Percentiles rank a stretch among this genome's conserved stretches.
These are phyloP conservation scores for Aspergillus affinis DNA, from an alignment of 495 filamentous ascomycete genomes.

Conservation along the genomic window DNA sequence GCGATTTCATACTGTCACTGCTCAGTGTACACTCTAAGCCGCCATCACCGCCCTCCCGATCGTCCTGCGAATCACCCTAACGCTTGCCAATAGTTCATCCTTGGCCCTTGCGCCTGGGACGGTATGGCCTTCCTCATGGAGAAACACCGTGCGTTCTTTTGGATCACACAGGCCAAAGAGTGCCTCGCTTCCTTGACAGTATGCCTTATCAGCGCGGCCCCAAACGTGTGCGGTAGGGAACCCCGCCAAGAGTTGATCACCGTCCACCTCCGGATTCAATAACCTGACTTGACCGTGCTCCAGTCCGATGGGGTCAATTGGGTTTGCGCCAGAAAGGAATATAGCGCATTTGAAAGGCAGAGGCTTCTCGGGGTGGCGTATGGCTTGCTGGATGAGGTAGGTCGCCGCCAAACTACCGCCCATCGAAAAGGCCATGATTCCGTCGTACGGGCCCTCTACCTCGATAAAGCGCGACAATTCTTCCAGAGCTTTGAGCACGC, in stretches of 20 bases:
- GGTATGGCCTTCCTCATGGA: conserved; percentile 24
- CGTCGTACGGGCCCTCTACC: conserved; percentile 32
- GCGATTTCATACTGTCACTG: not conserved
- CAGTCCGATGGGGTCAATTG: conserved; percentile 14
- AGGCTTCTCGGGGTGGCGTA: not conserved
- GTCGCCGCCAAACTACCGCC: conserved; percentile 25
- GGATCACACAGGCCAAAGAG: conserved; percentile 15
- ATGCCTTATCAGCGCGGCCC: conserved; percentile 19
- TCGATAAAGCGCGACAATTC: conserved; percentile 20
- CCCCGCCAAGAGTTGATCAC: conserved; percentile 6
- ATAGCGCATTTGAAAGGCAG: conserved; percentile 27
- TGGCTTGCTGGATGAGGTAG: conserved; percentile 16
- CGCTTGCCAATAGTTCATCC: conserved; percentile 16
- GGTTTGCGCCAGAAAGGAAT: conserved; percentile 22
- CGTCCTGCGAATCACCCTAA: conserved; percentile 17
- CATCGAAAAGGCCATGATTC: conserved; percentile 29
- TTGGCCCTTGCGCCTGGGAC: conserved; percentile 21
- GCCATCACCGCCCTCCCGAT: conserved; percentile 12
- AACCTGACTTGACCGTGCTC: conserved; percentile 8
- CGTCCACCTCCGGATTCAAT: not conserved
- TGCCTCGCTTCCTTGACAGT: conserved; percentile 7
- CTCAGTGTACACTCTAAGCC: not conserved
- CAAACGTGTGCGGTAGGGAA: conserved; percentile 29
- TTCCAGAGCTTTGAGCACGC: conserved; percentile 17
- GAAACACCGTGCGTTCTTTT: conserved; percentile 10